These are phyloP conservation scores for Cladophialophora immunda DNA, from an alignment of 2,329 filamentous ascomycete species.

Conservation along the genomic window DNA sequence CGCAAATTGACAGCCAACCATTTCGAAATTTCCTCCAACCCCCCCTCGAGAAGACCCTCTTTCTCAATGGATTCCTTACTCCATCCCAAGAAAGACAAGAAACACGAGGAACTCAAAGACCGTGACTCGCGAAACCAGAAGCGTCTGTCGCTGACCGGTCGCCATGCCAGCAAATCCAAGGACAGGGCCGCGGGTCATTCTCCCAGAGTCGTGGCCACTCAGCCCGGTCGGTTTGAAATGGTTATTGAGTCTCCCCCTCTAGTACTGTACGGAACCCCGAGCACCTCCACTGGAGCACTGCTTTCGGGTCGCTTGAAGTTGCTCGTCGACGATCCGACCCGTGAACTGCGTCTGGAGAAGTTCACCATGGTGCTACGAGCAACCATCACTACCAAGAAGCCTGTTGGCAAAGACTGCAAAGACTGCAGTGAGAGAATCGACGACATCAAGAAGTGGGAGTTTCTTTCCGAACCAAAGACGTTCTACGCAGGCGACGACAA, in stretches of 20 bases:
- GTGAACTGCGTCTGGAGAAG: constrained; percentile 70
- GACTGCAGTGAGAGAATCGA: constrained; percentile 77
- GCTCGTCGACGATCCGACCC: constrained; percentile 70
- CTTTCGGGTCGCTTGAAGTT: constrained; percentile 84
- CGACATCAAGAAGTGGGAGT: constrained; percentile 80
- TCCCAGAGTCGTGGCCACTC: constrained; percentile 43
- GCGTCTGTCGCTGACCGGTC: constrained; percentile 46
- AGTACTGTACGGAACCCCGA: constrained; percentile 79
- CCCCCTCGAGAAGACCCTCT: constrained; percentile 47
- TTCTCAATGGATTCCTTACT: constrained; percentile 55
- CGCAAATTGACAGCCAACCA: constrained; percentile 38
- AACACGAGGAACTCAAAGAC: constrained; percentile 46
- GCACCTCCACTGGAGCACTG: constrained; percentile 81
- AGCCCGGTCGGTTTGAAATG: constrained; percentile 64
- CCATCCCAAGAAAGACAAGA: constrained; percentile 44
- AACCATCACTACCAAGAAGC: constrained; percentile 79
- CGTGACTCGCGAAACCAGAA: constrained; percentile 51
- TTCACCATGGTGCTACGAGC: constrained; percentile 77
- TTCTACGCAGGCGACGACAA: constrained; percentile 67
- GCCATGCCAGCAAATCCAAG: constrained; percentile 36
- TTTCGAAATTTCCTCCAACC: constrained; percentile 21
- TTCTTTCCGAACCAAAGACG: constrained; percentile 66
- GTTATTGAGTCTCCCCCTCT: constrained; percentile 86
- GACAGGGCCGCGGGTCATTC: constrained; percentile 32
- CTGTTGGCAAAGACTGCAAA: constrained; percentile 79